A percentile compares a stretch with the other conserved stretches of the same genome.
These are phyloP conservation scores for Zasmidium angulare DNA, from an alignment of 2,329 filamentous ascomycete species.

Conservation along the genomic window DNA sequence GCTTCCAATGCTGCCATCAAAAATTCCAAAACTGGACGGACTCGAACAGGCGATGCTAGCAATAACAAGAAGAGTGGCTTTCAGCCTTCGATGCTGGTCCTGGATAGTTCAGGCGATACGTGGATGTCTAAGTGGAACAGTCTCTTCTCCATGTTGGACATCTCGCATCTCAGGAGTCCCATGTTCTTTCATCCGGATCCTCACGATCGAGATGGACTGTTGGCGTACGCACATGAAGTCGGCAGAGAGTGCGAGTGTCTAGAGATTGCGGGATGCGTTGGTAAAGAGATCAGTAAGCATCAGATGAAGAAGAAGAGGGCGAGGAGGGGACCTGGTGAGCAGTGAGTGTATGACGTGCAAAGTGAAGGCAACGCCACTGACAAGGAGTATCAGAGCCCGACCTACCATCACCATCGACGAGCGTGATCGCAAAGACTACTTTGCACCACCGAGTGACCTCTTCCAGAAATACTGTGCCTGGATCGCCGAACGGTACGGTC, in stretches of 20 bases:
- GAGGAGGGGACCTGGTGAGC: slow-evolving; percentile 14
- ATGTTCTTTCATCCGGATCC: slow-evolving; percentile 85
- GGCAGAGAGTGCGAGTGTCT: slow-evolving; percentile 63
- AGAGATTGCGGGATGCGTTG: slow-evolving; percentile 72
- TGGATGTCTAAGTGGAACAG: slow-evolving; percentile 74
- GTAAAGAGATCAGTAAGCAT: slow-evolving; percentile 79
- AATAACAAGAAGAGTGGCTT: slow-evolving; percentile 4
- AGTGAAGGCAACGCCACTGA: not conserved
- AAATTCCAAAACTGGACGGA: slow-evolving; percentile 46
- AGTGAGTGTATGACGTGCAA: slow-evolving; percentile 3
- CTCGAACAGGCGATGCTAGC: slow-evolving; percentile 27
- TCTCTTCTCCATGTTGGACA: slow-evolving; percentile 67
- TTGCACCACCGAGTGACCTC: slow-evolving; percentile 40
- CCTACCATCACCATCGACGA: slow-evolving; percentile 44
- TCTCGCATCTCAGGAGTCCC: slow-evolving; percentile 70
- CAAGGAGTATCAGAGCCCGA: slow-evolving; percentile 12
- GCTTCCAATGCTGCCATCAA: slow-evolving; percentile 60
- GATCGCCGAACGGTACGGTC: slow-evolving; percentile 42
- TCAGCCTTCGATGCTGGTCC: slow-evolving; percentile 56
- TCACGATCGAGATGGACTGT: slow-evolving; percentile 68
- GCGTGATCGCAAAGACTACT: slow-evolving; percentile 50
- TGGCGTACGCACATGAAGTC: slow-evolving; percentile 66
- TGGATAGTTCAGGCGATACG: slow-evolving; percentile 62
- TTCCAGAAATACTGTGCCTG: slow-evolving; percentile 45
- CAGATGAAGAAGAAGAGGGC: slow-evolving; percentile 63